A percentile compares a stretch with the other conserved stretches of the same genome.
phyloP scores from a whole-genome alignment of 352 stramenopile genomes.

The Phytophthora nicotianae region DNA sequence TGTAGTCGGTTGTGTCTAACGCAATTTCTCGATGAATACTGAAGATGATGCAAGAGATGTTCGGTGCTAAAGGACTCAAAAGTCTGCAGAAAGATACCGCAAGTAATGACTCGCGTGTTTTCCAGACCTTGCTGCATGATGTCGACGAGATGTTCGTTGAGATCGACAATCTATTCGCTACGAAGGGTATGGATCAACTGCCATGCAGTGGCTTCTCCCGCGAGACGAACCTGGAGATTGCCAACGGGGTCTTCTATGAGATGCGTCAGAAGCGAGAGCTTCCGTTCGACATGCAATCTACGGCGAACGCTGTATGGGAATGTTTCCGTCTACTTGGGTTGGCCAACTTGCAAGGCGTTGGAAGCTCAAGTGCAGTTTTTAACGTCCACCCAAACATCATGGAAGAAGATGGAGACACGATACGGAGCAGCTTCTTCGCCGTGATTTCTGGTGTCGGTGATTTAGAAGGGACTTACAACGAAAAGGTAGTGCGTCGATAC shows the following conservation, averaged over 20 bases:
- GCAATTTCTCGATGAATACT: too few relatives aligned
- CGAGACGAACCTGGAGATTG: not conserved
- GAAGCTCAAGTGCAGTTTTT: not conserved
- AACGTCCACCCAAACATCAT: not conserved
- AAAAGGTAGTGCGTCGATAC: constrained; percentile 8
- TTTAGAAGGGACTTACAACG: not conserved
- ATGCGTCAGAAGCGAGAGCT: constrained; percentile 10
- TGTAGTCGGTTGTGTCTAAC: too few relatives aligned
- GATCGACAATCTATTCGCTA: constrained; percentile 13
- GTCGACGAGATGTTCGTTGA: constrained; percentile 11
- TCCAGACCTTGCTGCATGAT: constrained; percentile 6
- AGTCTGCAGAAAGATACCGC: too few relatives aligned
- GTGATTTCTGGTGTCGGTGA: not conserved
- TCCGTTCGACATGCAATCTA: constrained; percentile 16
- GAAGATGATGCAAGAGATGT: too few relatives aligned
- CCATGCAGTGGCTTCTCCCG: constrained; percentile 5
- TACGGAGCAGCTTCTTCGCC: constrained; percentile 2
- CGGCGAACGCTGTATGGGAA: constrained; percentile 5
- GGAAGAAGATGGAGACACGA: not conserved
- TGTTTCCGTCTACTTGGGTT: constrained; percentile 4
- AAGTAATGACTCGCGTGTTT: too few relatives aligned
- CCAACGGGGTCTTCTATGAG: constrained; percentile 6
- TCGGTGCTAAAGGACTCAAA: too few relatives aligned
- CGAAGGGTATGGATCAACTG: constrained; percentile 5
- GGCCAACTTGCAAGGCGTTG: constrained; percentile 3